Evolutionary conservation across 2,329 filamentous ascomycete species (phyloP).

Genomic region (Macroventuria anomochaeta): DNA sequence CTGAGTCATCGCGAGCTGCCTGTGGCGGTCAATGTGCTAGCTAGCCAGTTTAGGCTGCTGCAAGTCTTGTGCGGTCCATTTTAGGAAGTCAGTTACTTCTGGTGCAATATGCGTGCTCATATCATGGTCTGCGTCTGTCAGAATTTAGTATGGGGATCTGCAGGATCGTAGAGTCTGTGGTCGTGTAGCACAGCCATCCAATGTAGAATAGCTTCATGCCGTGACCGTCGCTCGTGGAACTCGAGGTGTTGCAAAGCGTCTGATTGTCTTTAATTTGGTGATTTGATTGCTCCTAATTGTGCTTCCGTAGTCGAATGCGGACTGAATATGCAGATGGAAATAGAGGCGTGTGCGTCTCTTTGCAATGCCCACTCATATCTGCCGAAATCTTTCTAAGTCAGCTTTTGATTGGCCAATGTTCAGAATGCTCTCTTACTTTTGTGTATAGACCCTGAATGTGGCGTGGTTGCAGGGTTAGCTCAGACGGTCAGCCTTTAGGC

Average conservation of each 20-base stretch:
- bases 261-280: background rate
- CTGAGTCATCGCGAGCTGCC: background rate
- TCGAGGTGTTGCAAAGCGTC: background rate
- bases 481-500: background rate
- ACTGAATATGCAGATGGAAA: background rate
- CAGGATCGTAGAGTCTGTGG: slow-evolving; percentile 2
- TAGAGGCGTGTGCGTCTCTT: background rate
- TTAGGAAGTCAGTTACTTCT: background rate
- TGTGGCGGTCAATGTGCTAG: background rate
- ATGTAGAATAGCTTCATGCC: background rate
- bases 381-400: too few relatives aligned
- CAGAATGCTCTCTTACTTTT: background rate
- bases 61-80: background rate
- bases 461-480: background rate
- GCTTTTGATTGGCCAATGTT: background rate
- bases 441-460: background rate
- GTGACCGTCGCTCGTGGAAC: slow-evolving; percentile 6
- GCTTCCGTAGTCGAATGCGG: background rate
- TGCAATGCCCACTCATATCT: too few relatives aligned
- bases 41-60: background rate
- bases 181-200: background rate
- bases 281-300: background rate
- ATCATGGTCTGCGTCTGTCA: background rate
- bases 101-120: background rate
- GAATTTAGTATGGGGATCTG: background rate